Percentiles rank a stretch among this genome's conserved stretches.
phyloP scores from a whole-genome alignment of 2,329 filamentous ascomycete species.

The Fusarium equiseti region DNA sequence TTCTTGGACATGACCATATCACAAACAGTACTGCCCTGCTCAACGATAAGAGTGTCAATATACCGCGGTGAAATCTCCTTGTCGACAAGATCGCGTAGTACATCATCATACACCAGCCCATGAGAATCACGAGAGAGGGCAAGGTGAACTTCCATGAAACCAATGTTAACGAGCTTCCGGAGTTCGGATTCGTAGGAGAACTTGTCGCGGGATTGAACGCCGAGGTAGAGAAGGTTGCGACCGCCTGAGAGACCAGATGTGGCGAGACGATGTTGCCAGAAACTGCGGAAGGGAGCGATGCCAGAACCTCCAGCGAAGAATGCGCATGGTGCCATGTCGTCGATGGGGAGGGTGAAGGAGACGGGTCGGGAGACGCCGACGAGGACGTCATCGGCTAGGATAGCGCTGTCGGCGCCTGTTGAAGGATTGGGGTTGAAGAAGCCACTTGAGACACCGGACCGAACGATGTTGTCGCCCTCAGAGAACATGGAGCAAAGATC shows the following conservation, averaged over 20 bases:
- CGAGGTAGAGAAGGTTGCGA: conserved; percentile 63
- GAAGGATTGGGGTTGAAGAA: conserved; percentile 62
- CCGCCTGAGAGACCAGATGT: conserved; percentile 55
- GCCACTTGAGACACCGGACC: conserved; percentile 64
- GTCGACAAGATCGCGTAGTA: conserved; percentile 59
- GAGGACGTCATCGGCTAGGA: conserved; percentile 59
- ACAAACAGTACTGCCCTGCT: conserved; percentile 63
- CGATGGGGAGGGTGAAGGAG: conserved; percentile 64
- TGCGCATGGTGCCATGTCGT: conserved; percentile 62
- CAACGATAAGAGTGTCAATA: conserved; percentile 64
- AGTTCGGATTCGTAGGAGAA: conserved; percentile 44
- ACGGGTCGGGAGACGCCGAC: conserved; percentile 65
- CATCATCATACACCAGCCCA: conserved; percentile 60
- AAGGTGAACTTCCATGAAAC: conserved; percentile 64
- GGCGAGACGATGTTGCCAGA: conserved; percentile 61
- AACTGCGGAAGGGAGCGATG: conserved; percentile 66
- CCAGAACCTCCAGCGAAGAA: conserved; percentile 68
- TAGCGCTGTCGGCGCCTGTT: conserved; percentile 51
- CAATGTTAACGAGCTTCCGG: conserved; percentile 53
- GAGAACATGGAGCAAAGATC: conserved; percentile 59
- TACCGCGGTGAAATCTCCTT: conserved; percentile 63
- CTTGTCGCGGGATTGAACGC: conserved; percentile 65
- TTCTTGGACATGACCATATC: conserved; percentile 69
- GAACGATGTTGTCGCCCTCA: conserved; percentile 47
- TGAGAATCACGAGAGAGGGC: conserved; percentile 67